Conservation (phyloP, 352 stramenopile genomes). For the Hyaloperonospora brassicae region DNA sequence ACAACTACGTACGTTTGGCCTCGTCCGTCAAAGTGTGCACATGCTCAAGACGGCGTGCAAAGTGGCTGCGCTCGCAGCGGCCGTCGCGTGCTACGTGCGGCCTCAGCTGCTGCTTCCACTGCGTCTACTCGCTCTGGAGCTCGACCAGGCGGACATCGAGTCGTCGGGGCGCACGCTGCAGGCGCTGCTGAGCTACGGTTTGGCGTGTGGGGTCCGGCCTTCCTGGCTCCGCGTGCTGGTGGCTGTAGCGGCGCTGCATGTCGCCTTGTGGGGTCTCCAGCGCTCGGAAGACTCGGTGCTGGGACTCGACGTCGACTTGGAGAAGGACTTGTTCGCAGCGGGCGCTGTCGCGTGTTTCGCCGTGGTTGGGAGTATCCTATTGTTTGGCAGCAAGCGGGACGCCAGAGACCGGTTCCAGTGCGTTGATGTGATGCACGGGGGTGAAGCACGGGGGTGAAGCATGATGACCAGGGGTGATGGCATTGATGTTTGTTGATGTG, state of each 20-base stretch:
- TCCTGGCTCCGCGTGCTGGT: conserved; percentile 40
- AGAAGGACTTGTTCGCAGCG: conserved; percentile 41
- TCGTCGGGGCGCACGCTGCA: conserved; percentile 44
- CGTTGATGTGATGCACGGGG: conserved; percentile 5
- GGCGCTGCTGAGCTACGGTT: conserved; percentile 44
- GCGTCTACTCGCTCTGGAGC: conserved; percentile 9
- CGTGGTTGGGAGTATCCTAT: conserved; percentile 36
- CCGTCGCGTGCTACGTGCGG: conserved; percentile 40
- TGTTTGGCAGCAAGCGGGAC: conserved; percentile 36
- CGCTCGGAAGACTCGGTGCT: conserved; percentile 32
- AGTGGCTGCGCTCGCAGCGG: conserved; percentile 31
- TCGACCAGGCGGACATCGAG: conserved; percentile 29
- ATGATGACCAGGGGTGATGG: not conserved
- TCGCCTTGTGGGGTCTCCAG: conserved; percentile 40
- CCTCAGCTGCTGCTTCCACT: conserved; percentile 33
- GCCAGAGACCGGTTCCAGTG: conserved; percentile 41
- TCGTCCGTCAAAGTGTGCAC: no score
- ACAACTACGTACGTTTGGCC: no score
- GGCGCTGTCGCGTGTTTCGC: conserved; percentile 40
- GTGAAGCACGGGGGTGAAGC: not conserved
- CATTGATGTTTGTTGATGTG: conserved; percentile 4
- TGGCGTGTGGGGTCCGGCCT: conserved; percentile 26
- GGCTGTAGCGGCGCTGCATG: conserved; percentile 47
- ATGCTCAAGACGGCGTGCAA: conserved; percentile 35
- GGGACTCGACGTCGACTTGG: conserved; percentile 26